phyloP scores from a whole-genome alignment of 2,329 filamentous ascomycete species.

The Chrysosporium queenslandicum region DNA sequence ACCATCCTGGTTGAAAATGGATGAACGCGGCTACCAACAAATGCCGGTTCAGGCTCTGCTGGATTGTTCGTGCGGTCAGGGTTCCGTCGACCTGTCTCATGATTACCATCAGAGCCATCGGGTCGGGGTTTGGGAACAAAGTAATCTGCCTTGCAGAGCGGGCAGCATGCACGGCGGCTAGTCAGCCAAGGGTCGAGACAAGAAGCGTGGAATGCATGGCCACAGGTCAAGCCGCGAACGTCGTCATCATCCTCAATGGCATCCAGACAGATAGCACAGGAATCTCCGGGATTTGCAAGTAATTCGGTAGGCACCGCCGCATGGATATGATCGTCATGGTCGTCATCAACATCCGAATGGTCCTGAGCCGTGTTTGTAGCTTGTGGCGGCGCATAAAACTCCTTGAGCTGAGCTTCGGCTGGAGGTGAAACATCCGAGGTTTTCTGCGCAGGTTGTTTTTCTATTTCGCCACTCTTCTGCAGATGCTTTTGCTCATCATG shows the following conservation, averaged over 20 bases:
- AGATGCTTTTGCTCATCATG: conserved; percentile 31
- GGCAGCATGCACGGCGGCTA: conserved; percentile 85
- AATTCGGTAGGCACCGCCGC: conserved; percentile 73
- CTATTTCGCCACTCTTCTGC: conserved; percentile 20
- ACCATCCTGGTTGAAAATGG: conserved; percentile 28
- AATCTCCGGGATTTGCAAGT: conserved; percentile 72
- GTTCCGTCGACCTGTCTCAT: conserved; percentile 15
- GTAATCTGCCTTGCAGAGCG: conserved; percentile 95
- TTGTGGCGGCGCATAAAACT: background rate
- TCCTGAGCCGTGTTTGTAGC: background rate
- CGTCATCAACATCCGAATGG: conserved; percentile 44
- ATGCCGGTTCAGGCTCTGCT: conserved; percentile 27
- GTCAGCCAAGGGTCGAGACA: conserved; percentile 97
- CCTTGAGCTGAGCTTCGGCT: background rate
- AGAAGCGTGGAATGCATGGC: conserved; percentile 94
- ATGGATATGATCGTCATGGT: conserved; percentile 69
- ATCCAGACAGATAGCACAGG: conserved; percentile 94
- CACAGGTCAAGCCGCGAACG: conserved; percentile 83
- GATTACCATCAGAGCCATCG: conserved; percentile 32
- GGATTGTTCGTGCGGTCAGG: conserved; percentile 21
- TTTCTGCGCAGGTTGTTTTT: background rate
- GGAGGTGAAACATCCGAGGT: background rate
- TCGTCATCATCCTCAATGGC: conserved; percentile 91
- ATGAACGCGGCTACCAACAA: conserved; percentile 26
- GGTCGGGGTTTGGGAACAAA: conserved; percentile 85